These are phyloP conservation scores for Lathyrus oleraceus DNA, from an alignment of 306 rosid species.

Conservation along the genomic window DNA sequence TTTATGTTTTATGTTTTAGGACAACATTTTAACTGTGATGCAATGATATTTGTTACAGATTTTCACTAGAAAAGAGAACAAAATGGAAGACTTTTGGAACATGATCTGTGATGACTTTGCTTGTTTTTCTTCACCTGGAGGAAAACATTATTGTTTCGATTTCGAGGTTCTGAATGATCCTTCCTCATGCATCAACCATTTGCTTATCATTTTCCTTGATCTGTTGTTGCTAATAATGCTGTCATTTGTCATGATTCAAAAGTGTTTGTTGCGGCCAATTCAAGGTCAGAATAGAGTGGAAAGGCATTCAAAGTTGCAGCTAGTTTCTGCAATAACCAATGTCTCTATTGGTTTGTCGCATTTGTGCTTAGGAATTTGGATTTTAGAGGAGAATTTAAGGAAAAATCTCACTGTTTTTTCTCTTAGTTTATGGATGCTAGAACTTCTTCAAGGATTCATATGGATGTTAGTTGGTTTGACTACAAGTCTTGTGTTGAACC, in stretches of 20 bases:
- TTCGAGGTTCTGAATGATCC: slow-evolving; percentile 46
- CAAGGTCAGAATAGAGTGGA: slow-evolving; percentile 9
- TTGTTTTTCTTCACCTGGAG: slow-evolving; percentile 29
- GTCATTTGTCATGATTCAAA: slow-evolving; percentile 39
- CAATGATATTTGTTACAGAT: slow-evolving; percentile 14
- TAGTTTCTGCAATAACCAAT: slow-evolving; percentile 41
- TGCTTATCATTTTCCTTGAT: slow-evolving; percentile 46
- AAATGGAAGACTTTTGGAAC: slow-evolving; percentile 48
- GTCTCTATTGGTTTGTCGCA: slow-evolving; percentile 50
- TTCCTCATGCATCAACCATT: slow-evolving; percentile 54
- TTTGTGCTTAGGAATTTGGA: slow-evolving; percentile 54
- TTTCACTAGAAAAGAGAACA: slow-evolving; percentile 13
- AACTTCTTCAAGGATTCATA: slow-evolving; percentile 51
- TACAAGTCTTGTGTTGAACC: slow-evolving; percentile 40
- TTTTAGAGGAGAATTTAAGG: slow-evolving; percentile 53
- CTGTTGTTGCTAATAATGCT: slow-evolving; percentile 49
- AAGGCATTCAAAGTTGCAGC: slow-evolving; percentile 40
- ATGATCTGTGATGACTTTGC: slow-evolving; percentile 50
- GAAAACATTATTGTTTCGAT: slow-evolving; percentile 32
- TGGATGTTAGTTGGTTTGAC: slow-evolving; percentile 47
- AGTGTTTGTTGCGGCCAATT: slow-evolving; percentile 29
- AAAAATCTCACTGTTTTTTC: slow-evolving; percentile 44
- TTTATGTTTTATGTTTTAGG: too few relatives aligned
- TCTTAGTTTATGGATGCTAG: slow-evolving; percentile 44
- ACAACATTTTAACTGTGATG: too few relatives aligned